These are phyloP conservation scores for Schwanniomyces sp. DNA, from an alignment of 805 yeast species.

Conservation along the genomic window DNA sequence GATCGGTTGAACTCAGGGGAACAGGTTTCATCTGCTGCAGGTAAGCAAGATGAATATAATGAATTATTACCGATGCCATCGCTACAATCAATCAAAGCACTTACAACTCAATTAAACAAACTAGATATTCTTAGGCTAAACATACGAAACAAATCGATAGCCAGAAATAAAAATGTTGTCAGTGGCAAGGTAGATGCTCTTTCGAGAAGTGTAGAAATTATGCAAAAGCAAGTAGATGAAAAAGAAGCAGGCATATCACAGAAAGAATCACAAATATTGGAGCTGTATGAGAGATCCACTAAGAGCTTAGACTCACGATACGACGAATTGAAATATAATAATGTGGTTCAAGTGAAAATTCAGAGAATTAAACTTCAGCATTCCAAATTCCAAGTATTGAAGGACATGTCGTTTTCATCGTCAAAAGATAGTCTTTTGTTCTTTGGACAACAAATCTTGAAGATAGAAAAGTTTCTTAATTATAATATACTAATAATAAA, in stretches of 20 bases:
- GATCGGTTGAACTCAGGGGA: constrained; percentile 10
- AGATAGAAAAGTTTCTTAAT: constrained; percentile 24
- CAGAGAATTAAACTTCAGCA: constrained; percentile 25
- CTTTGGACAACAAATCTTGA: constrained; percentile 27
- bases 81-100: constrained; percentile 15
- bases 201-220: neutral
- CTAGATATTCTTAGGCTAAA: constrained; percentile 18
- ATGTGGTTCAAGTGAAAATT: constrained; percentile 17
- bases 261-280: constrained; percentile 6
- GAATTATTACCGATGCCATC: constrained; percentile 15
- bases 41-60: neutral
- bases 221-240: constrained; percentile 3
- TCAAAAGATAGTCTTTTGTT: constrained; percentile 10
- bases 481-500: constrained; percentile 28
- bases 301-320: constrained; percentile 1
- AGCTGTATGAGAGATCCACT: neutral
- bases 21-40: neutral
- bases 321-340: constrained; percentile 7
- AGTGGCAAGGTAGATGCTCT: constrained; percentile 4
- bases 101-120: constrained; percentile 32
- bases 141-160: constrained; percentile 14
- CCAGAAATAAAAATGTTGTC: constrained; percentile 4
- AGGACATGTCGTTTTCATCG: constrained; percentile 21
- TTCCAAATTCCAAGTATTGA: constrained; percentile 22
- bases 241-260: constrained; percentile 8